Evolutionary conservation across 2,329 filamentous ascomycete species (phyloP).

Genomic region (Metarhizium sp.): DNA sequence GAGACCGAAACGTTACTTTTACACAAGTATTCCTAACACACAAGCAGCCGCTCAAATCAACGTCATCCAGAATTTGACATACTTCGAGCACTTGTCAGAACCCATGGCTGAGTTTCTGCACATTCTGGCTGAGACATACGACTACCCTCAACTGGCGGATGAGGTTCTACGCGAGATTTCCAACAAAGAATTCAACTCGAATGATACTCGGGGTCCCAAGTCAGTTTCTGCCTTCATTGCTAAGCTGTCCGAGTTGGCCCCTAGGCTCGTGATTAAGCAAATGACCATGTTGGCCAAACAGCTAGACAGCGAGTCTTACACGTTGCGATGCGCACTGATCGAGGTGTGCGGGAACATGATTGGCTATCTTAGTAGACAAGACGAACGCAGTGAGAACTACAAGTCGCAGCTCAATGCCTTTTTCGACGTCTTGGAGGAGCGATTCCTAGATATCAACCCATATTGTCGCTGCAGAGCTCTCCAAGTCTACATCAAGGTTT

Average conservation of each 20-base stretch:
- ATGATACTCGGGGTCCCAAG: conserved; percentile 90
- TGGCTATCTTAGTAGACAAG: conserved; percentile 78
- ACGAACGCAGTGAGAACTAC: conserved; percentile 84
- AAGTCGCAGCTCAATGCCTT: conserved; percentile 95
- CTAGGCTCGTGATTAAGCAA: conserved; percentile 89
- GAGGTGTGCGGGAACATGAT: conserved; percentile 97
- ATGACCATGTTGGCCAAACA: conserved; percentile 94
- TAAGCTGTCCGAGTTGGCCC: conserved; percentile 85
- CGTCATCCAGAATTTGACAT: conserved; percentile 94
- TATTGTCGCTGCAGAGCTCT: conserved; percentile 89
- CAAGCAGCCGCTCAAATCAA: conserved; percentile 81
- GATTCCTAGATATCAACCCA: conserved; percentile 92
- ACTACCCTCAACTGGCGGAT: conserved; percentile 89
- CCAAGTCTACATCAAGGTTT: conserved; percentile 86
- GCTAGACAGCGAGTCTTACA: conserved; percentile 95
- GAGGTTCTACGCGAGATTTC: conserved; percentile 90
- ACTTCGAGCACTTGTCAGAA: conserved; percentile 97
- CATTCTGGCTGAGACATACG: conserved; percentile 93
- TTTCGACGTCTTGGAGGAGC: conserved; percentile 91
- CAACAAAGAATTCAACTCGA: conserved; percentile 96
- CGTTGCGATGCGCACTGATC: conserved; percentile 83
- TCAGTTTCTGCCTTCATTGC: conserved; percentile 91
- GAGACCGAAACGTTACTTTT: not conserved
- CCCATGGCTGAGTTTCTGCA: conserved; percentile 98
- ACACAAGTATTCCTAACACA: conserved; percentile 15